Base-by-base conservation (phyloP, 495 filamentous ascomycete genomes). In the Daldinia vernicosa region DNA sequence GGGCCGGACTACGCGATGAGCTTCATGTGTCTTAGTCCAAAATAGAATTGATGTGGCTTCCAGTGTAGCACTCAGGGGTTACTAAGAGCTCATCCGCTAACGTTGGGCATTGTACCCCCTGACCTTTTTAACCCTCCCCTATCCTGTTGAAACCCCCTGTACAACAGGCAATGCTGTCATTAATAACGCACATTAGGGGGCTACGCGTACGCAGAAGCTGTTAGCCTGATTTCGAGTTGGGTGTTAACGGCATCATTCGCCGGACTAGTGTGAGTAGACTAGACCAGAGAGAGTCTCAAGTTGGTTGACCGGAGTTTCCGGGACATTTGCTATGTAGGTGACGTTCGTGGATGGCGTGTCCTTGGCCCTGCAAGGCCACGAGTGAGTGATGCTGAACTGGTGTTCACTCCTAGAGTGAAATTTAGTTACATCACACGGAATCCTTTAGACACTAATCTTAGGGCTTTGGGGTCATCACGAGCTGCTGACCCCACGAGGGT, bases 181-280 rank as follows among this genome's bases (percentile, higher is more conserved):
- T 69, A 65, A 65, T 61, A 24, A 8, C 56, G 39, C 65, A 57
- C 17, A 56, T 64, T 17, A 4, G 19, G 27, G 28, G 15, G 32
- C 2, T 60, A 3, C 27, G 59, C 30, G 43, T 66, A 51, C 51
- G 24, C 19, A 19, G 19, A 28, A 27, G 12, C 40, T 56, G 28
- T 14, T 51, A 63, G 27, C 50, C 35, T 52, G 28, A 24, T 51
- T 45, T 6, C 4, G 35, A 24, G 32, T 15, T 62, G 32, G 19
- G 24, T 50, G 27, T 15, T 52, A 45, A 11, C 37, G n/a, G 9
- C 9, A 17, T 56, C 43, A 52, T 60, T 54, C n/a, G 51, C 27
- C 7, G 43, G 32, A 35, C 4, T 4, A n/a, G 43, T 9, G 5
- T 52, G 28, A 33, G 17, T 19, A 14, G 15, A 27, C 22, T 50